These are phyloP conservation scores for Colletotrichum salicis DNA, from an alignment of 2,329 filamentous ascomycete genomes.

Conservation along the genomic window DNA sequence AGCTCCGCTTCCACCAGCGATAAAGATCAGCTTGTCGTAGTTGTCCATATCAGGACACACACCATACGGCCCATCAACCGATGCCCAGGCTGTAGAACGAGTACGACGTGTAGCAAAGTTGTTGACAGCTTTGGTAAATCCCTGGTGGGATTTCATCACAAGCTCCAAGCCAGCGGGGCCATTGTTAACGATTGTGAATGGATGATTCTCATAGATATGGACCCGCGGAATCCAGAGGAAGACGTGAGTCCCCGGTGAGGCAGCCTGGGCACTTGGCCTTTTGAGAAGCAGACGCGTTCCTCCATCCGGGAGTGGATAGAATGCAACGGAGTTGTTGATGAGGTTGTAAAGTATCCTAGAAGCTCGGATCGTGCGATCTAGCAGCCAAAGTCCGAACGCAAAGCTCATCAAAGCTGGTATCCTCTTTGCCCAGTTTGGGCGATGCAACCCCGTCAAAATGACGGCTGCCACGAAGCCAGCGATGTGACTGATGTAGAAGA, in stretches of 20 bases:
- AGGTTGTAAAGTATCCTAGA: slow-evolving; percentile 42
- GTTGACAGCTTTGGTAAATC: slow-evolving; percentile 62
- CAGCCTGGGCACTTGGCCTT: slow-evolving; percentile 49
- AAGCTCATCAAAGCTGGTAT: slow-evolving; percentile 52
- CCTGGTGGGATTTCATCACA: slow-evolving; percentile 60
- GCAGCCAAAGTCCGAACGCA: slow-evolving; percentile 52
- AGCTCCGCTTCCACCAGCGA: slow-evolving; percentile 41
- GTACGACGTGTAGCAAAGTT: slow-evolving; percentile 53
- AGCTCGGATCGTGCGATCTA: slow-evolving; percentile 55
- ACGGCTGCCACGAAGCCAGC: slow-evolving; percentile 53
- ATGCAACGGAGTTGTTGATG: slow-evolving; percentile 52
- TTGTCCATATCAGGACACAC: slow-evolving; percentile 55
- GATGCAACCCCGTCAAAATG: slow-evolving; percentile 55
- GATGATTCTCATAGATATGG: slow-evolving; percentile 62
- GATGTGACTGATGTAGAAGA: slow-evolving; percentile 59
- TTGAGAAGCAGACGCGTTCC: slow-evolving; percentile 58
- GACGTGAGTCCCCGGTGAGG: slow-evolving; percentile 50
- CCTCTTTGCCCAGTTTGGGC: slow-evolving; percentile 51
- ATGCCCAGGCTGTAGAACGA: slow-evolving; percentile 53
- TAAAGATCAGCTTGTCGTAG: slow-evolving; percentile 38
- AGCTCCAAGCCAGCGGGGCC: slow-evolving; percentile 56
- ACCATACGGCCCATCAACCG: slow-evolving; percentile 65
- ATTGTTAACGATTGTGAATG: slow-evolving; percentile 63
- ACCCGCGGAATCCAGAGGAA: slow-evolving; percentile 67
- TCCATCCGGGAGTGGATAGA: slow-evolving; percentile 55